Conservation (phyloP, 257 asterid genomes). For the Solanum gandarillasii region DNA sequence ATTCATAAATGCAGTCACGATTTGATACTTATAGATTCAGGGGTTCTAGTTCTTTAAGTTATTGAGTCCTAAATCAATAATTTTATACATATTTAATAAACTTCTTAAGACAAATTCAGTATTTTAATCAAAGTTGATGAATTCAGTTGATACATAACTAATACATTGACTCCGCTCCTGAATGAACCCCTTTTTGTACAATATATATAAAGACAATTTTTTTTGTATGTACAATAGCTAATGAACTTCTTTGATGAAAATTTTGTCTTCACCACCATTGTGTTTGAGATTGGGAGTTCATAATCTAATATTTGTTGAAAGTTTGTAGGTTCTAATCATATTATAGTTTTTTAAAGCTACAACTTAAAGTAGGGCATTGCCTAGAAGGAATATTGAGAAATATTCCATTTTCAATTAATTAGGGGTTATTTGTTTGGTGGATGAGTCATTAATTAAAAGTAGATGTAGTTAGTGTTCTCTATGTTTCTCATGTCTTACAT, state of each 20-base stretch:
- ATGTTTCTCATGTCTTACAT: not conserved
- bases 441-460: not conserved
- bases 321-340: not conserved
- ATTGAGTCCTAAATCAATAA: too few species aligned
- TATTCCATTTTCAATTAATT: not conserved
- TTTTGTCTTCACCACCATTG: not conserved
- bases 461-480: not conserved
- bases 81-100: not conserved
- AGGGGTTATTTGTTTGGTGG: not conserved
- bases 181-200: not conserved
- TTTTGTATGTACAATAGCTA: not conserved
- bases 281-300: not conserved
- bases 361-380: not conserved
- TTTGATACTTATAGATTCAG: not conserved
- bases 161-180: not conserved
- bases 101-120: not conserved
- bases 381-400: not conserved
- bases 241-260: not conserved
- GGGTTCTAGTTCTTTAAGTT: not conserved
- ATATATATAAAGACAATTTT: not conserved
- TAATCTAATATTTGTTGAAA: not conserved
- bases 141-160: not conserved
- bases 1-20: not conserved
- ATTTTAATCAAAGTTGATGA: not conserved
- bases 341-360: not conserved